Percentiles rank a stretch among this genome's conserved stretches.
Evolutionary conservation across 1,139 yeast species (phyloP).

Genomic region (Blastobotrys illinoisensis): DNA sequence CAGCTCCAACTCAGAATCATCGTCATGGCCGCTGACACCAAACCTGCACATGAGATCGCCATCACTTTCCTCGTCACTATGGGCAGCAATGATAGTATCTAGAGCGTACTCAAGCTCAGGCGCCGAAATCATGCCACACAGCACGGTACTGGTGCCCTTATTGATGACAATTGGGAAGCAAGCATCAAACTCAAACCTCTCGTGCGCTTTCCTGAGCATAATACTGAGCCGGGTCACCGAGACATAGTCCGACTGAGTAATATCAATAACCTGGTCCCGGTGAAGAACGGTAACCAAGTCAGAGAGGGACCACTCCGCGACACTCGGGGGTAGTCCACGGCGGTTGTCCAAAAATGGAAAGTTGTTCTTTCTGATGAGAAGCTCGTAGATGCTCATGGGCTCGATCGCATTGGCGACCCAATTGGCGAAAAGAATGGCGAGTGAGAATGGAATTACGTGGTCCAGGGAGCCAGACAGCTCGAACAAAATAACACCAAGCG

Average conservation of each 20-base stretch:
- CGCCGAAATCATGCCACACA: constrained; percentile 49
- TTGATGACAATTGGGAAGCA: constrained; percentile 42
- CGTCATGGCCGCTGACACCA: constrained; percentile 3
- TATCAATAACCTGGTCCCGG: constrained; percentile 33
- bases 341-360: constrained; percentile 50
- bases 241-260: constrained; percentile 38
- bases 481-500: constrained; percentile 54
- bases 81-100: constrained; percentile 41
- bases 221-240: constrained; percentile 34
- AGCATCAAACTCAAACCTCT: constrained; percentile 47
- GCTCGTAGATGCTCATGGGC: constrained; percentile 49
- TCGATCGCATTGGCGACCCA: constrained; percentile 55
- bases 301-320: constrained; percentile 39
- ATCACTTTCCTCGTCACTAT: constrained; percentile 19
- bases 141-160: constrained; percentile 21
- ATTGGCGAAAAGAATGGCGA: constrained; percentile 53
- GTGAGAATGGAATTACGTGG: constrained; percentile 54
- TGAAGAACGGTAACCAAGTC: constrained; percentile 38
- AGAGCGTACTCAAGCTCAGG: constrained; percentile 50
- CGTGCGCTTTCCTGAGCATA: constrained; percentile 38
- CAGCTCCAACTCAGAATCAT: not conserved
- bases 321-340: constrained; percentile 23
- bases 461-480: constrained; percentile 58
- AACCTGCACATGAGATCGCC: constrained; percentile 18
- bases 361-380: constrained; percentile 45